phyloP scores from a whole-genome alignment of 371 early-diverging fungal genomes.

The Rhizopus microsporus region DNA sequence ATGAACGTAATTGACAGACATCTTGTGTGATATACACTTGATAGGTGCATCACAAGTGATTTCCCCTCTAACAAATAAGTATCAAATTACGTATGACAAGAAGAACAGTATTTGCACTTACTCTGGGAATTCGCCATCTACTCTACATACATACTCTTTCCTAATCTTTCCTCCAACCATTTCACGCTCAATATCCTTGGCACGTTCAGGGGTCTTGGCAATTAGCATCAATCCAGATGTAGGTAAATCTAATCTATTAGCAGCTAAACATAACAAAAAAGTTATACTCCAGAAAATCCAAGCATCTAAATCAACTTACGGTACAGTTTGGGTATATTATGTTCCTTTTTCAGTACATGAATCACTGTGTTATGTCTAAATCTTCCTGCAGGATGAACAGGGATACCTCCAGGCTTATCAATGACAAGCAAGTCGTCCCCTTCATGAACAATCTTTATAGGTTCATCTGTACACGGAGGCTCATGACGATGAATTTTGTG shows the following conservation, averaged over 20 bases:
- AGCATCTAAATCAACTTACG: constrained; percentile 56
- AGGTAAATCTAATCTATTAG: constrained; percentile 90
- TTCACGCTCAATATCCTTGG: constrained; percentile 67
- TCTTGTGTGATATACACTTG: constrained; percentile 77
- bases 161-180: constrained; percentile 68
- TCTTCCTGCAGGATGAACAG: constrained; percentile 86
- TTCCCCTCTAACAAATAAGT: constrained; percentile 38
- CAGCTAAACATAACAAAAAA: constrained; percentile 46
- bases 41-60: constrained; percentile 83
- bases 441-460: constrained; percentile 64
- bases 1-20: constrained; percentile 85
- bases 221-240: constrained; percentile 92
- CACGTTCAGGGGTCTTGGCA: constrained; percentile 61
- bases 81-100: not conserved
- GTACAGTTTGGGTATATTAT: constrained; percentile 62
- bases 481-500: constrained; percentile 94
- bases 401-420: constrained; percentile 89
- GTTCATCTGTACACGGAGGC: constrained; percentile 78
- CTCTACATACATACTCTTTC: constrained; percentile 91
- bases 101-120: constrained; percentile 29
- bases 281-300: not conserved
- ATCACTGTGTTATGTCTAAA: constrained; percentile 82
- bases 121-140: constrained; percentile 87
- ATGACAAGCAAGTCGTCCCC: constrained; percentile 78
- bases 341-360: constrained; percentile 73